Conservation (phyloP, 225 moss, liverwort and hornwort genomes). For the Takakia lepidozioides region DNA sequence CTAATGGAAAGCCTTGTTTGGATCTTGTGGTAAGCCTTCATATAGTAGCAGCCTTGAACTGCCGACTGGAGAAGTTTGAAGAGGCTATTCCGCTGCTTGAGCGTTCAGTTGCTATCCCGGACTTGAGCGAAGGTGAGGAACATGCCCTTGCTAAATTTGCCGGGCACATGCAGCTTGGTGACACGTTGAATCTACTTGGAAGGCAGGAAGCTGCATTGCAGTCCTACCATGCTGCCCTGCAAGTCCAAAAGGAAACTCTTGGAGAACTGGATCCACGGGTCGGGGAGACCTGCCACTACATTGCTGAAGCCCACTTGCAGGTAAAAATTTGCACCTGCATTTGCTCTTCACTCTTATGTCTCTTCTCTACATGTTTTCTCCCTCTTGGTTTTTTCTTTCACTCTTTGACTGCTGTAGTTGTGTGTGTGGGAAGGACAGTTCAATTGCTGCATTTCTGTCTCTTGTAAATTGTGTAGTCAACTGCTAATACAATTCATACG, state of each 20-base stretch:
- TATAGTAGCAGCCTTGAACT: conserved; percentile 84
- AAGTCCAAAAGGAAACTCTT: conserved; percentile 81
- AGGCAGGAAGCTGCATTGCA: conserved; percentile 72
- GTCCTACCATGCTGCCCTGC: conserved; percentile 71
- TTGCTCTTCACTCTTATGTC: not conserved
- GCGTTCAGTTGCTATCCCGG: conserved; percentile 70
- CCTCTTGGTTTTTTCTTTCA: not conserved
- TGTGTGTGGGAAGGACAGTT: no score
- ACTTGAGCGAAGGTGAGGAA: conserved; percentile 68
- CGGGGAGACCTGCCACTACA: conserved; percentile 94
- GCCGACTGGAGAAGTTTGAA: conserved; percentile 78
- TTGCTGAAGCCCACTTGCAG: conserved; percentile 97
- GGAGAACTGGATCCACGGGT: conserved; percentile 92
- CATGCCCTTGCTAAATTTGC: conserved; percentile 86
- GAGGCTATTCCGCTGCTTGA: conserved; percentile 64
- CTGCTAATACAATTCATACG: no score
- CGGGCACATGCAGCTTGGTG: conserved; percentile 96
- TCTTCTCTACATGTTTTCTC: not conserved
- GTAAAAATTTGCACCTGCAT: conserved; percentile 17
- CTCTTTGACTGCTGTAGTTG: not conserved
- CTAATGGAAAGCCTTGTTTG: conserved; percentile 64
- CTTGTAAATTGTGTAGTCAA: no score
- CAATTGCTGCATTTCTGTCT: no score
- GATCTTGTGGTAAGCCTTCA: conserved; percentile 92
- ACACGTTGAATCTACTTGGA: conserved; percentile 80